Percentiles rank a stretch among this genome's conserved stretches.
Evolutionary conservation across 2,329 filamentous ascomycete genomes (phyloP).

Genomic region (Aspergillus nomiae): DNA sequence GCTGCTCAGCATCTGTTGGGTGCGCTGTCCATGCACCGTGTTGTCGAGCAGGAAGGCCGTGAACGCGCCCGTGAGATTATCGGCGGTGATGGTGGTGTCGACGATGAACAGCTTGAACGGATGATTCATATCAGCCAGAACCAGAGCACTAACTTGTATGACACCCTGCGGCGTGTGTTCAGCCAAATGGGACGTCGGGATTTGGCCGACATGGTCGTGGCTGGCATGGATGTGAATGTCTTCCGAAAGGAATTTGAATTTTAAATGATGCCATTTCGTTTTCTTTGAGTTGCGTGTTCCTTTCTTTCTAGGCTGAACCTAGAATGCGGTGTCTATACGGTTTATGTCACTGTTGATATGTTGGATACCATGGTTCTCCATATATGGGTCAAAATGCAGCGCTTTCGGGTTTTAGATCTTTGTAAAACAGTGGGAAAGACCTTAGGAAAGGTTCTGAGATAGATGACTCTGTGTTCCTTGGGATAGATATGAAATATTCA

Average conservation of each 20-base stretch:
- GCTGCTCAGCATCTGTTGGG: slow-evolving; percentile 91
- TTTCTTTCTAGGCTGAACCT: slow-evolving; percentile 1
- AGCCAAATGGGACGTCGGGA: slow-evolving; percentile 91
- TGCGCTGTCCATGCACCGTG: slow-evolving; percentile 92
- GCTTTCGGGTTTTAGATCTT: slow-evolving; percentile 3
- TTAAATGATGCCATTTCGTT: slow-evolving; percentile 37
- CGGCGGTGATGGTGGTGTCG: slow-evolving; percentile 52
- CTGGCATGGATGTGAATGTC: slow-evolving; percentile 85
- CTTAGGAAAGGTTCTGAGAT: background rate
- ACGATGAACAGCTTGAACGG: slow-evolving; percentile 75
- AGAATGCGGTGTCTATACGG: slow-evolving; percentile 2
- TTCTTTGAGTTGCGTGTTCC: slow-evolving; percentile 4
- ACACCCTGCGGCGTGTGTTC: slow-evolving; percentile 92
- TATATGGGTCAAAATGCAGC: slow-evolving; percentile 7
- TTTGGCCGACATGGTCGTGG: slow-evolving; percentile 81
- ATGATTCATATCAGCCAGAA: slow-evolving; percentile 83
- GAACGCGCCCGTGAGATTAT: slow-evolving; percentile 83
- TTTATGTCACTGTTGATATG: slow-evolving; percentile 7
- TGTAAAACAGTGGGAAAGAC: background rate
- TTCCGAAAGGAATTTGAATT: slow-evolving; percentile 94
- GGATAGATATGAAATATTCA: background rate
- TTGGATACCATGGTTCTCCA: slow-evolving; percentile 21
- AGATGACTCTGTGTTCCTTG: background rate
- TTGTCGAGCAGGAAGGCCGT: slow-evolving; percentile 81
- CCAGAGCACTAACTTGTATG: slow-evolving; percentile 93